These are phyloP conservation scores for Pichia sp. DNA, from an alignment of 1,139 yeast species.

Conservation along the genomic window DNA sequence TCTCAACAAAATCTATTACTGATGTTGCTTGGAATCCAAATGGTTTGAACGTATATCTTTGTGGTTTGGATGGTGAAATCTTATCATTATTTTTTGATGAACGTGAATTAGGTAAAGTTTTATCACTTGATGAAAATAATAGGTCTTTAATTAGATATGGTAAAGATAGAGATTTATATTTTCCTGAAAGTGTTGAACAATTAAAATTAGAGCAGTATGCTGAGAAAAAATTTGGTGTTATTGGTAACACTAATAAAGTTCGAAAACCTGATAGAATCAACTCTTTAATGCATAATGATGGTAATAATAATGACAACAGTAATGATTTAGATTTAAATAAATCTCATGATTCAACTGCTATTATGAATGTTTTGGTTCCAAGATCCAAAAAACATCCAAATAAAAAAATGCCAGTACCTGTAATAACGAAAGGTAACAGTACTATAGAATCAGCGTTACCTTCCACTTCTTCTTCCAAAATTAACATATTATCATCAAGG, in stretches of 20 bases:
- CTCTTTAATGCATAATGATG: constrained; percentile 32
- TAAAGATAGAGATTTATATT: constrained; percentile 75
- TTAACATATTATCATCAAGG: constrained; percentile 18
- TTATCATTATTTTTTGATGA: constrained; percentile 61
- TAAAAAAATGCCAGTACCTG: constrained; percentile 20
- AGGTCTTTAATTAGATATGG: constrained; percentile 77
- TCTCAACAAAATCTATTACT: constrained; percentile 57
- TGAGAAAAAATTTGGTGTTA: constrained; percentile 11
- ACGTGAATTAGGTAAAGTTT: constrained; percentile 68
- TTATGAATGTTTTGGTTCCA: constrained; percentile 25
- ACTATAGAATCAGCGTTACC: not conserved
- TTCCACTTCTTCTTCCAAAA: constrained; percentile 7
- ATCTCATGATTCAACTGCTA: constrained; percentile 8
- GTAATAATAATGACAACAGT: not conserved
- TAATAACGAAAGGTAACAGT: not conserved
- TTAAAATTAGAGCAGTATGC: constrained; percentile 63
- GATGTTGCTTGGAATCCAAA: constrained; percentile 76
- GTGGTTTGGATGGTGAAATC: constrained; percentile 83
- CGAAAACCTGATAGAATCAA: constrained; percentile 32
- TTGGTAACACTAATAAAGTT: constrained; percentile 5
- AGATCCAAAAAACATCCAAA: constrained; percentile 28
- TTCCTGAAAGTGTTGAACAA: constrained; percentile 85
- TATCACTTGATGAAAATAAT: constrained; percentile 60
- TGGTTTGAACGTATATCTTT: constrained; percentile 63
- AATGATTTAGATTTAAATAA: not conserved